Base-by-base conservation (phyloP, 202 grass and related monocot species). In the Carex arenaria region DNA sequence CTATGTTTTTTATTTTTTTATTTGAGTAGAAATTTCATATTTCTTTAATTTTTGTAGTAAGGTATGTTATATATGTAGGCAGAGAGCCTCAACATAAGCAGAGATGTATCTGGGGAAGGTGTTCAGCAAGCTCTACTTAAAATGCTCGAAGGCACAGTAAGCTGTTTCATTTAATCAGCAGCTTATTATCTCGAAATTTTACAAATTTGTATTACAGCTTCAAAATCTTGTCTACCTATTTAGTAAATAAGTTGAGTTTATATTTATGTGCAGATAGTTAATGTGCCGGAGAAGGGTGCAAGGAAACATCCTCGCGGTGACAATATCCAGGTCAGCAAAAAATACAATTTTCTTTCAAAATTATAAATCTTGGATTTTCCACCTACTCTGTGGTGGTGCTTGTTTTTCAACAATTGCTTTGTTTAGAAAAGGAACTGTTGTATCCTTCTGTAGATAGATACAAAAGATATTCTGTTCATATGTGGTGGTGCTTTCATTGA, bases 61-160 rank as follows among this genome's bases (percentile, higher is more conserved):
- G 7, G 26, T 59, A 38, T 9, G 26, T 60, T 38, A 34, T 78
- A 87, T 72, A 70, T 90, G 51, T 80, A 96, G 96, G 96, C 96
- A 66, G 96, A 99, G 90, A 95, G 96, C 85, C 89, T 94, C 84
- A 99, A 95, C 79, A 99, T 99, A 55, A 99, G 96, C 81, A 90
- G 96, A 95, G 96, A 99, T 54, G 93, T 98, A 82, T 98, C 96
- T 64, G 96, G 96, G 64, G 96, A 98, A 93, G 96, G 96, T 80
- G 96, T 99, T 85, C 96, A 99, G 84, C 96, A 99, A 82, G 96
- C 96, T 8, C 88, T 99, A 72, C 63, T 99, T 78, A 99, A 99
- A 95, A 99, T 99, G 91, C 89, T 99, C 47, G 96, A 99, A 95
- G 96, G 96, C 87, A 99, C 96, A 22, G 96, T 99, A 89, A 90